These are phyloP conservation scores for Agastache rugosa DNA, from an alignment of 257 asterid species.

Conservation along the genomic window DNA sequence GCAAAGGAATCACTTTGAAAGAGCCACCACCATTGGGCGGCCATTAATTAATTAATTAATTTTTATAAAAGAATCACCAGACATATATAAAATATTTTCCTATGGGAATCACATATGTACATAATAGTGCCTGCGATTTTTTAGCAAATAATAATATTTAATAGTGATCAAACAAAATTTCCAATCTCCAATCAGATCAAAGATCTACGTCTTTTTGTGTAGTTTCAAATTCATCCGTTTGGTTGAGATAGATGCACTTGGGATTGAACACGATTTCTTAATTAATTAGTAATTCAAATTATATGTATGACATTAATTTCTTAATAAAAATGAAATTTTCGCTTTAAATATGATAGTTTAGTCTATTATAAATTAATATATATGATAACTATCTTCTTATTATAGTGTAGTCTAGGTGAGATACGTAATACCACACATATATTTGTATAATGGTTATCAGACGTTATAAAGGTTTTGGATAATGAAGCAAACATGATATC, in stretches of 20 bases:
- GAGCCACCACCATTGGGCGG: constrained; percentile 56
- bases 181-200: constrained; percentile 15
- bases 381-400: too few relatives aligned
- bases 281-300: not conserved
- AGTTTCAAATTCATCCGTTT: not conserved
- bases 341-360: too few relatives aligned
- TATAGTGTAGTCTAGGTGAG: too few relatives aligned
- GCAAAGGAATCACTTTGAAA: constrained; percentile 64
- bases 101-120: constrained; percentile 24
- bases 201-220: constrained; percentile 13
- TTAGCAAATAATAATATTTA: not conserved
- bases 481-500: too few relatives aligned
- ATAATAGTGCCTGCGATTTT: constrained; percentile 13
- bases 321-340: too few relatives aligned
- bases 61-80: constrained; percentile 20
- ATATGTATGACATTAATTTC: not conserved
- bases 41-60: constrained; percentile 38
- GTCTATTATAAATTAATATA: too few relatives aligned
- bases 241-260: too few relatives aligned
- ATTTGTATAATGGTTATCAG: too few relatives aligned
- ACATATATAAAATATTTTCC: constrained; percentile 21
- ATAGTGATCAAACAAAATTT: constrained; percentile 2
- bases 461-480: too few relatives aligned
- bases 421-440: too few relatives aligned
- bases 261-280: too few relatives aligned